Base-by-base conservation (phyloP, 2,329 filamentous ascomycete species). In the Aspergillus fumigatus region DNA sequence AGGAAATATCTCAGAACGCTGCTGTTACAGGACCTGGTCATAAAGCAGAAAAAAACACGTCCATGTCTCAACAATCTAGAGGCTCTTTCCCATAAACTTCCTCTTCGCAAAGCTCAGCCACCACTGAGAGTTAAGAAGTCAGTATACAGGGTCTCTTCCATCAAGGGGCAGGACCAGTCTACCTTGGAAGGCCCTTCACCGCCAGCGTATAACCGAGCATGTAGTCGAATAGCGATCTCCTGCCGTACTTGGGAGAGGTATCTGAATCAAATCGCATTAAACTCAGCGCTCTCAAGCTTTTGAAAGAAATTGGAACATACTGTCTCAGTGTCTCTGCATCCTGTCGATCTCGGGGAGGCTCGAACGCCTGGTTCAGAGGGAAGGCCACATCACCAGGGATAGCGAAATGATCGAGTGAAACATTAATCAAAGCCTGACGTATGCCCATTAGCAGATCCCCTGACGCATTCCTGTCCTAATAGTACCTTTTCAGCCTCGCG, bases 41-140 rank as follows among this genome's bases (percentile, higher is more conserved):
- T 59, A 56, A 58, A 58, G 53, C 56, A 60, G n/a, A n/a, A 29
- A 35, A 48, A 63, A 65, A 60, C 57, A 35, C 32, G 50, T 62
- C 56, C 51, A 61, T 65, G 60, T 56, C 61, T 60, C 32, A 55
- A 58, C 29, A 54, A 70, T 67, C 64, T 81, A 92, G 77, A 94
- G 79, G 65, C 85, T 84, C 85, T 97, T 97, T 74, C 92, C 92
- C 94, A 99, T 97, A 73, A 99, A 99, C 85, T 97, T 97, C 79
- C 94, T 88, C 87, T 97, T 97, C 53, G 90, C 90, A 75, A 97
- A 99, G 82, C 94, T 97, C 74, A 99, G 78, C 94, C 94, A 99
- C 90, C 93, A 97, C 86, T 95, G 84, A 38, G 32, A n/a, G 14
- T 38, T 17, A 75, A 79, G 84, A 59, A 43, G 14, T 38, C 19